Percentiles rank a stretch among this genome's conserved stretches.
Evolutionary conservation across 2,329 filamentous ascomycete species (phyloP).

Genomic region (Apiospora marii): DNA sequence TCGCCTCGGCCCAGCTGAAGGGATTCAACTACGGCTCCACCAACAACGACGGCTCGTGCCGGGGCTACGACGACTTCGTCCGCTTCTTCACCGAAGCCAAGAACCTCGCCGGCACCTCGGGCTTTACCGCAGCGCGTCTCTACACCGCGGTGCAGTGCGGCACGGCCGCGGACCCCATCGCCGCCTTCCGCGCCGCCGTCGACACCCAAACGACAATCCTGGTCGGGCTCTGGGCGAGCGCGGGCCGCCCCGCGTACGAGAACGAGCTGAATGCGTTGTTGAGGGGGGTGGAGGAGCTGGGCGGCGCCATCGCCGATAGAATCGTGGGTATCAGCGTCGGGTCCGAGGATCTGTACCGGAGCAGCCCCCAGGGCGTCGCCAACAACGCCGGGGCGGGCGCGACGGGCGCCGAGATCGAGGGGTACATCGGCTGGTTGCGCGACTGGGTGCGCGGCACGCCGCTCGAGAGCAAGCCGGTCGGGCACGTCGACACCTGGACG

Average conservation of each 20-base stretch:
- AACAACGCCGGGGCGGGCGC: constrained; percentile 39
- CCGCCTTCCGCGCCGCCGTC: constrained; percentile 40
- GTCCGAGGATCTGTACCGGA: constrained; percentile 42
- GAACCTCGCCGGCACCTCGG: constrained; percentile 44
- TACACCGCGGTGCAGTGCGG: constrained; percentile 47
- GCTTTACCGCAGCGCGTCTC: constrained; percentile 55
- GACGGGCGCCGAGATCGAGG: constrained; percentile 37
- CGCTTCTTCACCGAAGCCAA: constrained; percentile 54
- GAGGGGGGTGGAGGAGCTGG: constrained; percentile 32
- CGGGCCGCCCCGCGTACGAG: constrained; percentile 35
- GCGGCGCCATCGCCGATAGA: constrained; percentile 37
- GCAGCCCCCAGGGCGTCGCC: constrained; percentile 35
- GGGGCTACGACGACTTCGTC: constrained; percentile 51
- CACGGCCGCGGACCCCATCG: constrained; percentile 38
- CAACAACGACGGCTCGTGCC: constrained; percentile 48
- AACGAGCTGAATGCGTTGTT: constrained; percentile 40
- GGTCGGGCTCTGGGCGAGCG: constrained; percentile 41
- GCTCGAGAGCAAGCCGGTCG: constrained; percentile 39
- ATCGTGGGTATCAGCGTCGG: constrained; percentile 41
- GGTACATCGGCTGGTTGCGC: constrained; percentile 40
- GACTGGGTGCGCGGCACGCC: constrained; percentile 37
- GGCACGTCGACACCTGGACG: constrained; percentile 43
- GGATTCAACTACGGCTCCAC: constrained; percentile 57
- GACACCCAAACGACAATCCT: constrained; percentile 40
- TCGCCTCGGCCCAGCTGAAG: constrained; percentile 33